Base-by-base conservation (phyloP, 2,329 filamentous ascomycete genomes). In the Scytalidium sp. region DNA sequence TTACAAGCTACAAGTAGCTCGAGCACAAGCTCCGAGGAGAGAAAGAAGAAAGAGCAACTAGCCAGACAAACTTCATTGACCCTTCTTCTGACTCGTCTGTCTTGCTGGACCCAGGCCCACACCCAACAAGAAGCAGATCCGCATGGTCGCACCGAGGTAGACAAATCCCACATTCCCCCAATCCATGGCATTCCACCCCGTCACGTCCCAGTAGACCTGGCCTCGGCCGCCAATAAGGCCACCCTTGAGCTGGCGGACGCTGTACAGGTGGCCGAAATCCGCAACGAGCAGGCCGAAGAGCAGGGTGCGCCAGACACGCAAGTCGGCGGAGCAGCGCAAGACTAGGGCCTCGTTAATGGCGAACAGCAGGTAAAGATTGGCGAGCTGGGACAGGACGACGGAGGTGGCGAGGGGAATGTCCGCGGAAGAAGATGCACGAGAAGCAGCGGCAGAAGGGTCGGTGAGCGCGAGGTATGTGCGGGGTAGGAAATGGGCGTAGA, bases 341-440 rank as follows among this genome's bases (percentile, higher is more conserved):
- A 93, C 84, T 20, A 90, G 69, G 2, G 86, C 87, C 70, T 94
- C 88, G 70, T 87, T 90, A 61, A 93, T 69, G 49, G 86, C 82
- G 67, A 92, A 89, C 50, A 88, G 79, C 36, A 92, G 67, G 70
- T 92, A 93, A 54, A 92, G 74, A 67, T 90, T 92, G 41, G 85
- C 86, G 25, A 93, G 78, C 70, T 93, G 88, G 17, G 83, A 82
- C 60, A 92, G 74, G 39, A 83, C 82, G 51, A 91, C 81, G 9
- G 80, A 78, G 1, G 85, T 87, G 39, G 76, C 78, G 29, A 78
- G 69, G 1, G 86, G 81, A 6, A 85, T 66, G 13, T 47, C 46
- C 23, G 19, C 11, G 11, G 47, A 22, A 36, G 49, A 39, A 22
- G 52, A 45, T 10, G 32, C 17, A 4, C 58, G 56, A 11, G 61